A percentile compares a stretch with the other conserved stretches of the same genome.
These are phyloP conservation scores for Fusarium illudens DNA, from an alignment of 2,329 filamentous ascomycete species.

Conservation along the genomic window DNA sequence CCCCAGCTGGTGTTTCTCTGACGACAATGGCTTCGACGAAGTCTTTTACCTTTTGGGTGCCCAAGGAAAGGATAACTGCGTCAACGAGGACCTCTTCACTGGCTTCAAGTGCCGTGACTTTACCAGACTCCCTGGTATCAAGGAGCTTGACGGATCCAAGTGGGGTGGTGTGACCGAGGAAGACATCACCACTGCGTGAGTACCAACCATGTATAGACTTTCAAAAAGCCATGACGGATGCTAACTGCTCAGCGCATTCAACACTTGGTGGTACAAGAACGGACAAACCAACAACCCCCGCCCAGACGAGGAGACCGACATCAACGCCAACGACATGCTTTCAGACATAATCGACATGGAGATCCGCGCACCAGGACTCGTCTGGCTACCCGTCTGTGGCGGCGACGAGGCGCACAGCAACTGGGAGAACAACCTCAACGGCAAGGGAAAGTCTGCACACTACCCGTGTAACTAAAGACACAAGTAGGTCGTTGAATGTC, in stretches of 20 bases:
- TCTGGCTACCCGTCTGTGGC: not conserved
- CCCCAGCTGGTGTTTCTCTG: not conserved
- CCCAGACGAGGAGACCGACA: not conserved
- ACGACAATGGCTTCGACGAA: not conserved
- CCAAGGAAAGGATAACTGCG: not conserved
- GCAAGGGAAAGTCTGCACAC: not conserved
- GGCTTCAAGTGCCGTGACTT: slow-evolving; percentile 7
- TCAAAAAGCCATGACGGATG: no score
- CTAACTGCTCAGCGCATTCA: not conserved
- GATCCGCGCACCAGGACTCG: slow-evolving; percentile 1
- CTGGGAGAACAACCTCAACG: not conserved
- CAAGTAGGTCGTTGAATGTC: no score
- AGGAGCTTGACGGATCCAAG: slow-evolving; percentile 2
- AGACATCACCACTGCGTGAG: slow-evolving; percentile 1
- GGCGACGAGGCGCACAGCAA: slow-evolving; percentile 6
- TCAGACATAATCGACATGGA: not conserved
- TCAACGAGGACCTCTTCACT: not conserved
- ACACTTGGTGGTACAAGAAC: not conserved
- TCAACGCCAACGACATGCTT: not conserved
- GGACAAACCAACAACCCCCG: not conserved
- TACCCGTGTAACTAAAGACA: slow-evolving; percentile 14
- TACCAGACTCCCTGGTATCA: not conserved
- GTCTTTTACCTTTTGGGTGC: slow-evolving; percentile 1
- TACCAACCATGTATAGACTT: no score
- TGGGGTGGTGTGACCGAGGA: slow-evolving; percentile 6